Evolutionary conservation across 2,329 filamentous ascomycete genomes (phyloP), one percentile per base, ranked within the genome.

Genomic region (Pseudopyricularia javanii): DNA sequence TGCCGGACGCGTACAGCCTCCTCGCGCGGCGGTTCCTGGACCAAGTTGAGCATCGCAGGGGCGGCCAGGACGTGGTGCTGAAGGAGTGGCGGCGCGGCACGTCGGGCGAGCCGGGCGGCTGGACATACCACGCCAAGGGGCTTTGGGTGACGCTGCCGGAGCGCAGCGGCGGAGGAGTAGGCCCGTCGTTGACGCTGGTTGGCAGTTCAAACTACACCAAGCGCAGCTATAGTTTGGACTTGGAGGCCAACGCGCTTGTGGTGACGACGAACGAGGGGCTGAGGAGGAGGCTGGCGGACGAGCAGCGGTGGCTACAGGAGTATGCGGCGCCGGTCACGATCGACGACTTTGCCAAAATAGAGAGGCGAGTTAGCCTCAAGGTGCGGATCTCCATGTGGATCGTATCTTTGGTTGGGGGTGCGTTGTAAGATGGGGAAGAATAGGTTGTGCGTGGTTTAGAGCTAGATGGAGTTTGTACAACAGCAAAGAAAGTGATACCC

Each of bases 81-180:
- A 87, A 88, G 56, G 93, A 98, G 69, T 98, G 93, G 93, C 80
- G 85, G 7, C 76, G 77, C 47, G 93, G 93, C 8, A 87, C 82
- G 0, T 86, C 95, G 2, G 86, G 86, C 17, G 78, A 89, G 60
- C 82, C 86, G 0, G 88, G 75, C 1, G 91, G 89, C 1, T 98
- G 94, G 93, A 96, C 91, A 0, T 98, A 98, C 67, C 93, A 98
- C 62, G 93, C 93, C 49, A 98, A 98, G 68, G 93, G 93, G 0
- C 74, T 97, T 2, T 97, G 91, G 91, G 76, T 96, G 26, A 88
- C 87, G 0, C 74, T 91, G 53, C 80, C 85, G 14, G 4, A 12
- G 6, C 17, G 14, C 12, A 12, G 6, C 17, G 47, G 7, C 26
- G 14, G 12, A 22, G 78, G 85, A 48, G 66, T 74, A 34, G 71